Evolutionary conservation across 768 basidiomycete species (phyloP), one percentile per base, ranked within the genome.

Genomic region (Epithele typhae): DNA sequence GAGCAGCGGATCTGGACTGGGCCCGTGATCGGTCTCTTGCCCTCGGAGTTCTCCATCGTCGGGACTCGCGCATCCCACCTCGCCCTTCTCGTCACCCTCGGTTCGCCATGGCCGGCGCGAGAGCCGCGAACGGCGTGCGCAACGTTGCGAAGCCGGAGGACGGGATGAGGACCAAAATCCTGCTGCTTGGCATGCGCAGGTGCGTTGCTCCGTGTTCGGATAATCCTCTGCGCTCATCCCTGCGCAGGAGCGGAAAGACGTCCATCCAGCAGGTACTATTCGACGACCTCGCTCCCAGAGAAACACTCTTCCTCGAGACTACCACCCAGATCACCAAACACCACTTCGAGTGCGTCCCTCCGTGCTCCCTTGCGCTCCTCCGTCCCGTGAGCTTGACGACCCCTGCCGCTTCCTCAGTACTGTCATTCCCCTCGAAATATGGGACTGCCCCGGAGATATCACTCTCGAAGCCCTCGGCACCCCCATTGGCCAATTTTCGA

Each of bases 231-330:
- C 18, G 24, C 44, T 34, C 14, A 25, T 15, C 30, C 35, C 8
- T 36, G 23, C 37, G 30, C 59, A 94, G 93, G 68, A 85, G 87
- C 48, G 94, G 94, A 49, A 98, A 96, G 65, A 88, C 92, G 27
- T 92, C 89, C 17, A 90, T 93, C 43, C 79, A 86, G 56, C 82
- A 93, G 64, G 90, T 94, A 25, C 76, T 96, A n/a, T 95, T 98
- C 73, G 83, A 93, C 55, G 74, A 82, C 52, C 71, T 92, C 37
- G 75, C 82, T 0, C 77, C 89, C 0, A 92, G 89, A 59, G 84
- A 95, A 54, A 84, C 90, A 0, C 90, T 95, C 60, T 96, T 84
- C 67, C 77, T 96, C 54, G 93, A 95, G 58, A 81, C 88, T 2
- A 93, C 92, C 1, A 83, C 83, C 66, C 80, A 84, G 43, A 74